Evolutionary conservation across 179 eudicot species (phyloP).

Genomic region (Silene vulgaris): DNA sequence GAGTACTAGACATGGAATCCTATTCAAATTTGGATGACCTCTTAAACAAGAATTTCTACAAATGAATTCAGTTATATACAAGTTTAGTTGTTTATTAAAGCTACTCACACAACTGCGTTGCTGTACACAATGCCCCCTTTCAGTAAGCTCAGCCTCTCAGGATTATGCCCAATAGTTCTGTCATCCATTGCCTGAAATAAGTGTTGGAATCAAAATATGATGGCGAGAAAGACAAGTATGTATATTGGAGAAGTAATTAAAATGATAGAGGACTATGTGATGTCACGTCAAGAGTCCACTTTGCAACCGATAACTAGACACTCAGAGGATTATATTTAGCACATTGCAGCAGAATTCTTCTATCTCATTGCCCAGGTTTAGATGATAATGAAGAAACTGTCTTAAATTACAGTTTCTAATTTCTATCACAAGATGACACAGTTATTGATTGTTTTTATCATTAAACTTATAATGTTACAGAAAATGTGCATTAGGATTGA

Average conservation of each 20-base stretch:
- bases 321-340: neutral
- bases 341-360: neutral
- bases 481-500: neutral
- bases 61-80: neutral
- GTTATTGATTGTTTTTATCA: neutral
- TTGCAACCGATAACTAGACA: neutral
- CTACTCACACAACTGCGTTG: constrained; percentile 76
- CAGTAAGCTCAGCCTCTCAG: constrained; percentile 82
- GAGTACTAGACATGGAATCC: too few relatives aligned
- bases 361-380: neutral
- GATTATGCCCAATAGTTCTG: constrained; percentile 88
- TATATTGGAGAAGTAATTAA: neutral
- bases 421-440: neutral
- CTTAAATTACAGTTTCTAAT: too few relatives aligned
- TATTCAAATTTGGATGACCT: too few relatives aligned
- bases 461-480: neutral
- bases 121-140: constrained; percentile 90
- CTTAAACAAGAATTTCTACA: neutral
- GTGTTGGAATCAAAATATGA: constrained; percentile 2
- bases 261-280: neutral
- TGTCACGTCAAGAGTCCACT: neutral
- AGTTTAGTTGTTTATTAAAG: neutral
- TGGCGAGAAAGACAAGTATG: neutral
- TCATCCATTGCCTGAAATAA: constrained; percentile 72
- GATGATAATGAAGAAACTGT: too few relatives aligned